Base-by-base conservation (phyloP, 192 early-diverging fungal genomes). In the Entophlyctis luteolus region DNA sequence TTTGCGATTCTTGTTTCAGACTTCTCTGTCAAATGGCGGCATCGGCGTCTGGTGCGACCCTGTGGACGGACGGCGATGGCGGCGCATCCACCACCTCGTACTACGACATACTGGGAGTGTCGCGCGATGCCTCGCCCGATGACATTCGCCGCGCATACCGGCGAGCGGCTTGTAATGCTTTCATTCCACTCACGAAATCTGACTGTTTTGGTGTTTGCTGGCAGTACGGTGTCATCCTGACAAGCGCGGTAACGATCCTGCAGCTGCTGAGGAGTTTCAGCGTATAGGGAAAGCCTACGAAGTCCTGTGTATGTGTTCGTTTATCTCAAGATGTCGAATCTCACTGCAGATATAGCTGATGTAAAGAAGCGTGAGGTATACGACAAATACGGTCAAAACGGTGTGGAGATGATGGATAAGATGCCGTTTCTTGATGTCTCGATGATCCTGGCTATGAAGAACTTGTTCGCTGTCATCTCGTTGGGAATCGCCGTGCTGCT, bases 281-380 rank as follows among this genome's bases (percentile, higher is more conserved):
- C 79, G 83, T 22, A 89, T 98, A 49, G 84, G 83, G 35, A 86
- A 89, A 67, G 93, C 96, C 27, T 95, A 95, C 71, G 90, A 93
- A 62, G 83, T 88, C 25, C 72, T 86, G 33, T 77, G 84, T 74
- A 42, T n/a, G n/a, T n/a, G n/a, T n/a, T n/a, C n/a, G n/a, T n/a
- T n/a, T 29, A 32, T 55, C 5, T 18, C 58, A 67, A 72, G 67
- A 27, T 10, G 46, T n/a, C 20, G 29, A 22, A 12, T 25, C 34
- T 65, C 12, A 3, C 8, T n/a, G 22, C 35, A n/a, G 25, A 33
- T 47, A n/a, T 20, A 78, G 72, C 67, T 27, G 81, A 81, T 56
- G 68, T 62, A 37, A 88, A 95, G 67, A 92, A 90, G 67, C 85
- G 94, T 14, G 68, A 86, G 28, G 85, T 98, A 20, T 98, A 95